Percentiles rank a stretch among this genome's conserved stretches.
These are phyloP conservation scores for Allomyces macrogynus DNA, from an alignment of 192 early-diverging fungal genomes.

Conservation along the genomic window DNA sequence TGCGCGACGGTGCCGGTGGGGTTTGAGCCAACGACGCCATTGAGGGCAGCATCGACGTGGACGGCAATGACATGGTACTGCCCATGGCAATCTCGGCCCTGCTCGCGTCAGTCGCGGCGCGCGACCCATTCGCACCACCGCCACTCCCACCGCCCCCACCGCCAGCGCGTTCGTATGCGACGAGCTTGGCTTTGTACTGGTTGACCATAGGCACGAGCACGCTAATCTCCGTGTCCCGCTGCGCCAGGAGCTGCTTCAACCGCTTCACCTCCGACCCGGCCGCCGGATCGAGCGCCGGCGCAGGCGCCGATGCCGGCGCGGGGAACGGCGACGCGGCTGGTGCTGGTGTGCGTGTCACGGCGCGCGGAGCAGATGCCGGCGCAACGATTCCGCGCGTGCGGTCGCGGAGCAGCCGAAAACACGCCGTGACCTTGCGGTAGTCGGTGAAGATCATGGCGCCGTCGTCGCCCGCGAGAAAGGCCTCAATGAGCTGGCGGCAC, in stretches of 20 bases:
- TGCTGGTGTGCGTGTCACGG: background rate
- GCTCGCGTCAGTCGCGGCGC: too few species aligned
- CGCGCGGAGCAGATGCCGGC: background rate
- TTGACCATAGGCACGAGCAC: conserved; percentile 2
- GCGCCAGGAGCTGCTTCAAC: background rate
- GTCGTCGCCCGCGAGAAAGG: conserved; percentile 2
- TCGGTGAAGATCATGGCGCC: conserved; percentile 20
- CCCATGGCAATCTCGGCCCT: too few species aligned
- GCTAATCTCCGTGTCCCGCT: conserved; percentile 3
- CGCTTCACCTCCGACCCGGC: background rate
- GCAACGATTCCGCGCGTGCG: too few species aligned
- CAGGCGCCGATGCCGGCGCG: background rate
- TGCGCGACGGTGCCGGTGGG: background rate
- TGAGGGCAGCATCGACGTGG: too few species aligned
- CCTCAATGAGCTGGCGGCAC: conserved; percentile 1
- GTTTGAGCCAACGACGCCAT: background rate
- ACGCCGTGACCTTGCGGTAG: conserved; percentile 22
- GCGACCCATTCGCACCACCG: too few species aligned
- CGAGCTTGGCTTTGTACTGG: conserved; percentile 1
- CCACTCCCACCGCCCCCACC: too few species aligned
- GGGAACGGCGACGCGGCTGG: background rate
- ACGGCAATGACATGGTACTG: too few species aligned
- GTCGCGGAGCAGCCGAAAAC: conserved; percentile 17
- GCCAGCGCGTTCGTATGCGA: too few species aligned
- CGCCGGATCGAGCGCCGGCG: background rate